phyloP scores from a whole-genome alignment of 2,329 filamentous ascomycete species.

The Arthroderma uncinatum region DNA sequence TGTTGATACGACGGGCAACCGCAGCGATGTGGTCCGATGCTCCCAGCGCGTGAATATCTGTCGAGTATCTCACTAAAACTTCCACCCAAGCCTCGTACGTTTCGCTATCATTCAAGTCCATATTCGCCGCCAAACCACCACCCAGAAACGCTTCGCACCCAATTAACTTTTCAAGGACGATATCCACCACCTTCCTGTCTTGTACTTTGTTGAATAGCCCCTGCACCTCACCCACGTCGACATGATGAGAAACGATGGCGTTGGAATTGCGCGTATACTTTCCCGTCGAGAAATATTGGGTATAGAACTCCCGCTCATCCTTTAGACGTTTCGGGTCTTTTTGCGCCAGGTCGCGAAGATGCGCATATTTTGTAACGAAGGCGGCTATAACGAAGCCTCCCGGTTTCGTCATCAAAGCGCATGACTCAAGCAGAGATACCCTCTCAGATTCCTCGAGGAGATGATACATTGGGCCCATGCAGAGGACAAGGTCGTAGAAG shows the following conservation, averaged over 20 bases:
- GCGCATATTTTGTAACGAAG: conserved; percentile 6
- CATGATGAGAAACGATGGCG: neutral
- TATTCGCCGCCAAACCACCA: neutral
- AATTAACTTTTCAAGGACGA: neutral
- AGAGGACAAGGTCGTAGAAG: conserved; percentile 4
- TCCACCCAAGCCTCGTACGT: conserved; percentile 5
- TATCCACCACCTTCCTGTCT: neutral
- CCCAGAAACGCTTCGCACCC: conserved; percentile 3
- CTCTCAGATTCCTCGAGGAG: conserved; percentile 1
- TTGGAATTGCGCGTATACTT: conserved; percentile 1
- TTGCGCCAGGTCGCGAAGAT: conserved; percentile 2
- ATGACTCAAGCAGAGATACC: neutral
- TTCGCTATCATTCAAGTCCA: neutral
- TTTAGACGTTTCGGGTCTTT: neutral
- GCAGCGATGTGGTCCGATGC: conserved; percentile 2
- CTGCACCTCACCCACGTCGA: neutral
- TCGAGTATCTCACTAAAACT: neutral
- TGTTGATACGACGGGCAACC: neutral
- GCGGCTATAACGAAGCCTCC: neutral
- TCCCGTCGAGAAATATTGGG: neutral
- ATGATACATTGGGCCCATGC: conserved; percentile 3
- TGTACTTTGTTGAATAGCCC: neutral
- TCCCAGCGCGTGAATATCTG: neutral
- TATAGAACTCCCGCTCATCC: neutral
- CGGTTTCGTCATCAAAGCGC: neutral